Conservation (phyloP, 805 yeast species). For the Lipomyces sp. region DNA sequence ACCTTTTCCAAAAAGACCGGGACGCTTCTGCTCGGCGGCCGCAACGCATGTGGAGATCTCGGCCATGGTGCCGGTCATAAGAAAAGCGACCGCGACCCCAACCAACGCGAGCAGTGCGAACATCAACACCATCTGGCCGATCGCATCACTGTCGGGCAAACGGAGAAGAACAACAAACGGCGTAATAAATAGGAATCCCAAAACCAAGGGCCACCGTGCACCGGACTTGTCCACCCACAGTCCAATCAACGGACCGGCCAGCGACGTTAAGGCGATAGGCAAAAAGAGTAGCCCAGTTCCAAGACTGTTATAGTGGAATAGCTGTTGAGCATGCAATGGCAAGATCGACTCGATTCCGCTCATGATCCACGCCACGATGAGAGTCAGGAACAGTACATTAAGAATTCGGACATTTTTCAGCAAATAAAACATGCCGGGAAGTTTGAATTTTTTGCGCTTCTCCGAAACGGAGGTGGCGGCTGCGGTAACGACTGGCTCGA, state of each 20-base stretch:
- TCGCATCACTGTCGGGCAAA: slow-evolving; percentile 31
- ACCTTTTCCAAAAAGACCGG: slow-evolving; percentile 36
- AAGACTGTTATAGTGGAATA: slow-evolving; percentile 35
- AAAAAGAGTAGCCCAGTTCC: slow-evolving; percentile 36
- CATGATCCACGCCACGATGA: slow-evolving; percentile 36
- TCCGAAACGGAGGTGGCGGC: background rate
- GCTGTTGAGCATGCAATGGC: slow-evolving; percentile 34
- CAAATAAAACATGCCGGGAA: slow-evolving; percentile 4
- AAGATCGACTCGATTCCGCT: slow-evolving; percentile 38
- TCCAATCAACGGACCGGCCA: slow-evolving; percentile 35
- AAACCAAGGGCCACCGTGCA: slow-evolving; percentile 31
- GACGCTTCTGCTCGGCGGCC: slow-evolving; percentile 30
- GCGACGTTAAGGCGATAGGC: slow-evolving; percentile 35
- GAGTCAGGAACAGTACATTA: slow-evolving; percentile 29
- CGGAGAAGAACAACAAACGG: slow-evolving; percentile 32
- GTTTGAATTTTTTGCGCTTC: background rate
- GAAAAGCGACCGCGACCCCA: slow-evolving; percentile 31
- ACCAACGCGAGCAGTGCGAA: slow-evolving; percentile 33
- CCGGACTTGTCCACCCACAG: slow-evolving; percentile 33
- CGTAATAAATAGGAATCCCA: slow-evolving; percentile 31
- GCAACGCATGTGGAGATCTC: slow-evolving; percentile 33
- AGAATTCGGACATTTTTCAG: slow-evolving; percentile 27
- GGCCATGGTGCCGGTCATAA: slow-evolving; percentile 34
- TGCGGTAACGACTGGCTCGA: background rate
- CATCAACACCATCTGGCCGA: slow-evolving; percentile 33